A percentile compares a stretch with the other conserved stretches of the same genome.
phyloP scores from a whole-genome alignment of 345 rosid species.

The Citropsis articulata region DNA sequence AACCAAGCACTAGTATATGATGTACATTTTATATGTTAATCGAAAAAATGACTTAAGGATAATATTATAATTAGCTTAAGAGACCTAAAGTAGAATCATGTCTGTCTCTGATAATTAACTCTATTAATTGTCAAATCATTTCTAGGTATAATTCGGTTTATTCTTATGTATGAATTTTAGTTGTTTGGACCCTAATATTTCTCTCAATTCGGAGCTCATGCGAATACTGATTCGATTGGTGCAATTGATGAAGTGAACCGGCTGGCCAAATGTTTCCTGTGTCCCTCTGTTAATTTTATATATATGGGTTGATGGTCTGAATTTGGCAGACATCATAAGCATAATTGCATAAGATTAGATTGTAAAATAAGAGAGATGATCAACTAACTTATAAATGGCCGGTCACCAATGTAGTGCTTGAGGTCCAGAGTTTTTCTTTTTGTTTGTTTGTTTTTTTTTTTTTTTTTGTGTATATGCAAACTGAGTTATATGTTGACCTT shows the following conservation, averaged over 20 bases:
- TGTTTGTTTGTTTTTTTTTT: no score
- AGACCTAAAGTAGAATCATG: constrained; percentile 21
- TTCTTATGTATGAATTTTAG: not conserved
- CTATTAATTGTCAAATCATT: constrained; percentile 10
- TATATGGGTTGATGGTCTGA: constrained; percentile 7
- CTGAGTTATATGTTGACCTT: not conserved
- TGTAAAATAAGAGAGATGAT: not conserved
- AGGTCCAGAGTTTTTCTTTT: not conserved
- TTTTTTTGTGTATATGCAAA: not conserved
- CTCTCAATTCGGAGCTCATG: constrained; percentile 16
- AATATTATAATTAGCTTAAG: not conserved
- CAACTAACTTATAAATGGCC: constrained; percentile 2
- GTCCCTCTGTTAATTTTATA: not conserved
- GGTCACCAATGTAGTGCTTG: not conserved
- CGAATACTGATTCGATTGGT: constrained; percentile 11
- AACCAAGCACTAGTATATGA: constrained; percentile 10
- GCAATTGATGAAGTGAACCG: constrained; percentile 14
- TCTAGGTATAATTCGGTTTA: constrained; percentile 13
- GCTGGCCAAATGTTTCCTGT: constrained; percentile 21
- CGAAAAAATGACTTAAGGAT: not conserved
- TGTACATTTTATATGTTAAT: not conserved
- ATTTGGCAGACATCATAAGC: not conserved
- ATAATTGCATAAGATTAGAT: not conserved
- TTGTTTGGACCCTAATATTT: constrained; percentile 5
- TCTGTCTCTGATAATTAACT: constrained; percentile 18